phyloP scores from a whole-genome alignment of 2,329 filamentous ascomycete genomes.

The Hypoxylon sp. region DNA sequence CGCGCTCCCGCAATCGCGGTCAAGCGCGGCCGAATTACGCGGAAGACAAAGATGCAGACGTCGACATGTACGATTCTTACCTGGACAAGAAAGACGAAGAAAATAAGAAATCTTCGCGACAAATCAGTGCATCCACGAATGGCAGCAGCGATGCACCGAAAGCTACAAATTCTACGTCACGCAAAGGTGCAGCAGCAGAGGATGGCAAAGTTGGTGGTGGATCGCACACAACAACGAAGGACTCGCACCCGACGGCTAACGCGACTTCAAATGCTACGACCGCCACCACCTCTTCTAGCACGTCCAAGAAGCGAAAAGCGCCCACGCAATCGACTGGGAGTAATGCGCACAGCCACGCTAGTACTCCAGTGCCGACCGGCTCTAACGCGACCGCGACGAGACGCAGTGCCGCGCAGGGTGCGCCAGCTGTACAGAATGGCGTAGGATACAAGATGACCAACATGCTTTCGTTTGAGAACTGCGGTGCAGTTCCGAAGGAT shows the following conservation, averaged over 20 bases:
- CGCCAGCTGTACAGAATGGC: constrained; percentile 34
- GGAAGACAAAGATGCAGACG: constrained; percentile 91
- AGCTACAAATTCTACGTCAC: constrained; percentile 53
- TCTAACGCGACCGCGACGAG: constrained; percentile 51
- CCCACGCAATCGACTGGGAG: constrained; percentile 59
- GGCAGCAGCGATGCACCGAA: constrained; percentile 53
- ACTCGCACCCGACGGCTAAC: constrained; percentile 49
- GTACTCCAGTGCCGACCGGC: constrained; percentile 47
- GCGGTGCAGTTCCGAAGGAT: constrained; percentile 77
- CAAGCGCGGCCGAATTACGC: constrained; percentile 92
- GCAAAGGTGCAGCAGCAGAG: constrained; percentile 58
- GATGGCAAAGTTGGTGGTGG: constrained; percentile 51
- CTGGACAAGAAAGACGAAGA: constrained; percentile 69
- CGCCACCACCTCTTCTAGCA: constrained; percentile 48
- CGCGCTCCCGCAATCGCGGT: constrained; percentile 91
- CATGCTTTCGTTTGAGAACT: constrained; percentile 88
- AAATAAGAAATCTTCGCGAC: constrained; percentile 70
- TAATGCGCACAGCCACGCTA: constrained; percentile 50
- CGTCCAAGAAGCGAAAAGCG: constrained; percentile 89
- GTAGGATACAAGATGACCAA: constrained; percentile 77
- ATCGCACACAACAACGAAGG: constrained; percentile 49
- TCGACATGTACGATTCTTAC: constrained; percentile 83
- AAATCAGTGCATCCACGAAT: constrained; percentile 57
- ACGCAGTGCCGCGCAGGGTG: constrained; percentile 47
- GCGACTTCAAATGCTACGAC: constrained; percentile 44